Evolutionary conservation across 257 asterid species (phyloP).

Genomic region (Fraxinus pennsylvanica): DNA sequence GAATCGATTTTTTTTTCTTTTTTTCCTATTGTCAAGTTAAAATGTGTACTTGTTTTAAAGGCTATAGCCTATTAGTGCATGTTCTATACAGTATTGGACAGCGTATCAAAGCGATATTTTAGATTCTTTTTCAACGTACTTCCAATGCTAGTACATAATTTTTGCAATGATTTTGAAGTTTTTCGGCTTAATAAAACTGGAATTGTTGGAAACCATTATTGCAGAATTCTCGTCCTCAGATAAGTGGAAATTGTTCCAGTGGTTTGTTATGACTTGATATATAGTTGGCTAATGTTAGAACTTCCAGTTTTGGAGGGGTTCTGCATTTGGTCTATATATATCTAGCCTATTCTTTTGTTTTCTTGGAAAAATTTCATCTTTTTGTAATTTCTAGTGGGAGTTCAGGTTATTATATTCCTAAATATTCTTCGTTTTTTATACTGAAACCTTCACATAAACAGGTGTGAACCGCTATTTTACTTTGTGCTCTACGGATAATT

Average conservation of each 20-base stretch:
- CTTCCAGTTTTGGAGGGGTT: neutral
- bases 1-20: neutral
- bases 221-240: no score
- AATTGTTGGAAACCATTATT: neutral
- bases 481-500: constrained; percentile 67
- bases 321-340: neutral
- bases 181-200: neutral
- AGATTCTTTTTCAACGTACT: neutral
- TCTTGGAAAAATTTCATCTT: neutral
- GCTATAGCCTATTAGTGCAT: neutral
- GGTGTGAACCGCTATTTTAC: constrained; percentile 84
- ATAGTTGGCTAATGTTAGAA: neutral
- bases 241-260: no score
- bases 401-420: constrained; percentile 5
- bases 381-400: neutral
- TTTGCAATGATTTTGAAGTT: neutral
- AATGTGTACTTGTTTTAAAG: neutral
- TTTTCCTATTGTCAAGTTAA: neutral
- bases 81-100: neutral
- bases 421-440: constrained; percentile 10
- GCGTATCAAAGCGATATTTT: neutral
- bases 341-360: neutral
- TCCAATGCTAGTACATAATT: neutral
- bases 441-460: constrained; percentile 32
- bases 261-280: neutral